Base-by-base conservation (phyloP, 2,329 filamentous ascomycete species). In the Lomentospora prolificans region DNA sequence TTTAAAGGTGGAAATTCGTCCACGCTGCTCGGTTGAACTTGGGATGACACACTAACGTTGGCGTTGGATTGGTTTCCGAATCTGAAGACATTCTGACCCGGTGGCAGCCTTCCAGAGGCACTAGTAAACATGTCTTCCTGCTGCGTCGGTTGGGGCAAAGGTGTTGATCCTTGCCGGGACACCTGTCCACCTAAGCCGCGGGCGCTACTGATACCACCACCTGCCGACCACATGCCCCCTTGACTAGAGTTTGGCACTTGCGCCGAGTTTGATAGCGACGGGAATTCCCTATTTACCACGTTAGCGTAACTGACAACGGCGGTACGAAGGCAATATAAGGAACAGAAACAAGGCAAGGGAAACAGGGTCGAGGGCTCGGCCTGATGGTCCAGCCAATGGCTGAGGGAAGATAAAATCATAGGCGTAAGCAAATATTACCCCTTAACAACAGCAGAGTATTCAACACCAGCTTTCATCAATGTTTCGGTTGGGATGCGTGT, bases 1-100 rank as follows among this genome's bases (percentile, higher is more conserved):
- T 79, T 83, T 56, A 85, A 66, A 17, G 82, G 82, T 4, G 82
- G 82, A 56, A 85, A 85, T 17, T 85, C 82, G 52, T 85, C 82
- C 46, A 75, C 74, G 55, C 70, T 75, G 55, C 66, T 75, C 3
- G 73, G 65, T 55, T 76, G 78, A 50, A 70, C 65, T 61, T 80
- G 78, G 4, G 75, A 66, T 52, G 53, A 28, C 39, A 27, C 30
- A 41, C 17, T 31, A 14, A 28, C 30, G 19, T 33, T 33, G 10
- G 41, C 2, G 31, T 39, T 73, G 44, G 64, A 69, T 61, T 79
- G 78, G 61, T 67, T 76, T 46, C 78, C 76, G 59, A 81, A 82
- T 19, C 78, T 74, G 62, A 81, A 82, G n/a, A 52, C 50, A 17
- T 30, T 33, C 24, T 53, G 50, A 28, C 25, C 22, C 39, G 50